Evolutionary conservation across 495 filamentous ascomycete species (phyloP), one percentile per base, ranked within the genome.

Genomic region (Lepidopterella palustris): DNA sequence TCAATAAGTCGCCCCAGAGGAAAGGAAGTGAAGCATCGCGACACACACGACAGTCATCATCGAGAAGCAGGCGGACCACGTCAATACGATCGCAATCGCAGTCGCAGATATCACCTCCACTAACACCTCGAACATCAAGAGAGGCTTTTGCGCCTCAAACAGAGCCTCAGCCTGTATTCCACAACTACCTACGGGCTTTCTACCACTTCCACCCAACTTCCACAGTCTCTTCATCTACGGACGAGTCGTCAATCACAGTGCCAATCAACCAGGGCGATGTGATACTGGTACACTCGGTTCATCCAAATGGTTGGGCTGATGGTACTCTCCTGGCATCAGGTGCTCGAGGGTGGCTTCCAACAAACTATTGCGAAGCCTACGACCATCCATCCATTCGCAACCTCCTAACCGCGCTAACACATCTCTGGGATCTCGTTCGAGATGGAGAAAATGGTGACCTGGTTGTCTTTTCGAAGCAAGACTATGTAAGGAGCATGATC

Each of bases 301-400:
- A 99, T 75, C 90, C 89, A 51, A 99, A 96, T 77, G 95, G 95
- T 66, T 99, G 95, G 95, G 95, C 93, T 40, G 95, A 99, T 73
- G 95, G 95, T 40, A 99, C 95, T n/a, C 78, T 96, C 45, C 74
- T 99, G 54, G 81, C 87, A 54, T 87, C 89, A 11, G 93, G 92
- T 18, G 87, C 87, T 57, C 82, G 95, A 66, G 95, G 95, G 57
- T 99, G 95, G 95, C 77, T 99, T 58, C 95, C 95, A 27, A 97
- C 95, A 3, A 99, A 99, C 72, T 97, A 97, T 71, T 99, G 95
- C 77, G 90, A 96, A 70, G 81, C 88, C 10, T 99, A 96, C 71
- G 88, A 96, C 61, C 87, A 90, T 48, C 78, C 89, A 21, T 83
- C 88, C 52, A 92, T 97, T 80, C 84, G 85, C 58, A 87, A 82